Evolutionary conservation across 306 rosid species (phyloP), one percentile per base, ranked within the genome.

Genomic region (Quercus dentata): DNA sequence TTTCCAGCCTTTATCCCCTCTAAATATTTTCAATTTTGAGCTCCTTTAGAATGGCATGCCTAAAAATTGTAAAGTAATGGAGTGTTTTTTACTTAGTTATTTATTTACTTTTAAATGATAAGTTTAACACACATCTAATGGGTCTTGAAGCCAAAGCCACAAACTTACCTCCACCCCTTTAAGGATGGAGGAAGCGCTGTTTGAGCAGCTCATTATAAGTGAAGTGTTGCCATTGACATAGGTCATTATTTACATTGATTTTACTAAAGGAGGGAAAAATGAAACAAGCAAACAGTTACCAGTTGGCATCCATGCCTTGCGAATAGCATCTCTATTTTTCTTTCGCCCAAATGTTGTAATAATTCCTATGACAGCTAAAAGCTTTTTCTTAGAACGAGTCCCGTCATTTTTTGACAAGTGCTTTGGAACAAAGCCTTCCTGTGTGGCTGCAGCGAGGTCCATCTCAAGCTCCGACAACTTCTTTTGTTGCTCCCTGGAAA

Each of bases 231-330:
- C 7, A 73, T 54, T 64, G 58, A 41, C 54, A 69, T 72, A 21
- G 27, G 13, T 56, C 55, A 76, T 51, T 20, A 69, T n/a, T 44
- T 31, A 21, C 56, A 81, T 70, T 41, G 17, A 14, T 71, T 61
- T 23, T 21, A 30, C 33, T 18, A 46, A 74, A 69, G 70, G 71
- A 71, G 80, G 21, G 18, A 61, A 77, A 80, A 52, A 59, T 15
- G 38, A 74, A 74, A 71, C 55, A 64, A 49, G 23, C n/a, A 80
- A 76, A 74, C 19, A 35, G 52, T 55, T 78, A 91, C 97, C 97
- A 49, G 87, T 82, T 52, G 91, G 93, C 93, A 89, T 85, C 97
- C 97, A 91, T 23, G 92, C 92, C 88, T 85, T 89, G 21, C 97
- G 91, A 69, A 91, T 88, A 57, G 97, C 92, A 71, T 89, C 91